These are phyloP conservation scores for Phytophthora sansomeana DNA, from an alignment of 352 stramenopile genomes.

Conservation along the genomic window DNA sequence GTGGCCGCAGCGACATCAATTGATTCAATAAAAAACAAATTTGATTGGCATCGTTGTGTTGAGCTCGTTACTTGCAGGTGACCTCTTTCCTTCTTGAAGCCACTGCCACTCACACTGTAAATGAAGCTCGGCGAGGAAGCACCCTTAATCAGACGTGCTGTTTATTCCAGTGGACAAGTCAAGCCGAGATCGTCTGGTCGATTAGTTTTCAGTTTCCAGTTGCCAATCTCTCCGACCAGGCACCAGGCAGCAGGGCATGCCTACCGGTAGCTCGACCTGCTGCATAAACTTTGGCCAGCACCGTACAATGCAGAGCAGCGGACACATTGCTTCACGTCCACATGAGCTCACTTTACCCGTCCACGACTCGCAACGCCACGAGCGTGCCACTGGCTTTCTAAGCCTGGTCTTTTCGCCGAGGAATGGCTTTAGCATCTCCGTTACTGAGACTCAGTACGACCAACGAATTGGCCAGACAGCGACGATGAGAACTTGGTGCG, in stretches of 20 bases:
- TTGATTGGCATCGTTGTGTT: neutral
- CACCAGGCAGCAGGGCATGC: no score
- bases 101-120: neutral
- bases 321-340: neutral
- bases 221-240: no score
- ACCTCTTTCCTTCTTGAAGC: neutral
- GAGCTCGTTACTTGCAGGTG: neutral
- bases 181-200: no score
- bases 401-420: slow-evolving; percentile 5
- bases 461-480: neutral
- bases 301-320: neutral
- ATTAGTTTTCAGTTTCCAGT: neutral
- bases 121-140: no score
- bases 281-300: no score
- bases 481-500: neutral
- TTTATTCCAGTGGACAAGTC: no score
- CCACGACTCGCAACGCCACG: neutral
- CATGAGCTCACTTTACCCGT: no score
- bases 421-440: neutral
- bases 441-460: neutral
- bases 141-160: no score
- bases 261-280: no score
- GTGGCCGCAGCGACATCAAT: no score
- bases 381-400: slow-evolving; percentile 15
- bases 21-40: slow-evolving; percentile 11